Base-by-base conservation (phyloP, 805 yeast genomes). In the Hanseniaspora thailandica region DNA sequence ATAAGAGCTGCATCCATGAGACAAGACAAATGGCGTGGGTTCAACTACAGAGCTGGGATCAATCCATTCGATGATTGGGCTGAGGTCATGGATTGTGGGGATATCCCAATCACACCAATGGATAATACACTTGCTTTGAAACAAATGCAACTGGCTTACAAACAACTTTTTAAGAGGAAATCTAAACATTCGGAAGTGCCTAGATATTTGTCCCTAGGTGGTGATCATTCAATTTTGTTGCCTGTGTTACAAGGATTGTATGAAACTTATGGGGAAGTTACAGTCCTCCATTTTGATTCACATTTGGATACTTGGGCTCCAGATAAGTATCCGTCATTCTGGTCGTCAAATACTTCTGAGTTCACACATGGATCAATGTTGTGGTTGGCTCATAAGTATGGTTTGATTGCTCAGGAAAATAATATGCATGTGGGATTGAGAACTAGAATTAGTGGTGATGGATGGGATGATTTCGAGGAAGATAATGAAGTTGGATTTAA, bases 331-430 rank as follows among this genome's bases (percentile, higher is more conserved):
- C 84, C 86, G 23, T 69, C 79, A 17, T 76, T 72, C 60, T 77
- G 82, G 82, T 71, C 70, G 58, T 70, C 78, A 9, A 73, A 74
- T 35, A 76, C 74, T 58, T 69, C 76, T 40, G 78, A 80, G 47
- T 75, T 82, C 65, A 86, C 85, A 35, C 95, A 86, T 63, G 95
- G 95, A 8, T 81, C 93, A 5, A 84, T 86, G 89, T 72, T 86
- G 38, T 85, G 93, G 93, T 75, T 81, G 72, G 90, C 90, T 5
- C 61, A 66, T 17, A 71, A 81, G 54, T 90, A 86, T 62, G 88
- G 85, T 0, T 69, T 84, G 52, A 66, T 83, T 34, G 60, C 71
- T 54, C 69, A 78, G 25, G 69, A 71, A 47, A 66, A 76, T 47
- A 83, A 85, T 60, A 71, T 83, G 35, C 94, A 86, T 62, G 83